phyloP scores from a whole-genome alignment of 1,284 basidiomycete genomes.

The Cryptococcus jaspeensis region DNA sequence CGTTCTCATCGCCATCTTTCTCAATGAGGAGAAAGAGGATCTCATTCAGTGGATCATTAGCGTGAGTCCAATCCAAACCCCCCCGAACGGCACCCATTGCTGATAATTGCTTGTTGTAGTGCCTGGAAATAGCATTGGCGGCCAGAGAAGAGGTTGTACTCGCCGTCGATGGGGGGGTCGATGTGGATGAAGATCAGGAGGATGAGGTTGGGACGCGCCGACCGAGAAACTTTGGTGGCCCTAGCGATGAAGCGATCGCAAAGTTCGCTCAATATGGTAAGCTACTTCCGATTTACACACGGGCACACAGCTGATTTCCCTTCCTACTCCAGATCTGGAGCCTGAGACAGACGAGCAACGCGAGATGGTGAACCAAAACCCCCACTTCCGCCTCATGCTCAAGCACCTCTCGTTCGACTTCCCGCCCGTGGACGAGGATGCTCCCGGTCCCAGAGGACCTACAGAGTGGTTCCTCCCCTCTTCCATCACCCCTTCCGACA shows the following conservation, averaged over 20 bases:
- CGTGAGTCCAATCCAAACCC: slow-evolving; percentile 54
- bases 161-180: slow-evolving; percentile 59
- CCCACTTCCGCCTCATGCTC: slow-evolving; percentile 77
- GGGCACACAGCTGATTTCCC: not conserved
- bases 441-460: slow-evolving; percentile 6
- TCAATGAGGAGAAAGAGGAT: slow-evolving; percentile 63
- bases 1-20: slow-evolving; percentile 72
- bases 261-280: slow-evolving; percentile 75
- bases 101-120: slow-evolving; percentile 53
- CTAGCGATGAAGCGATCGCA: slow-evolving; percentile 67
- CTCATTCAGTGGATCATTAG: slow-evolving; percentile 77
- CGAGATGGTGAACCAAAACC: slow-evolving; percentile 71
- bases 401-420: slow-evolving; percentile 39
- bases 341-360: slow-evolving; percentile 69
- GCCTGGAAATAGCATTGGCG: slow-evolving; percentile 64
- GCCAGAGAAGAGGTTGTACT: slow-evolving; percentile 69
- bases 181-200: slow-evolving; percentile 22
- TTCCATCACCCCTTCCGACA: slow-evolving; percentile 25
- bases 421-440: slow-evolving; percentile 18
- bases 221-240: slow-evolving; percentile 49
- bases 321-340: slow-evolving; percentile 61
- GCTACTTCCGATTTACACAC: slow-evolving; percentile 44
- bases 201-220: slow-evolving; percentile 49
- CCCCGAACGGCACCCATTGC: too few relatives aligned
- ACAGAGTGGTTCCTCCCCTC: slow-evolving; percentile 35